Base-by-base conservation (phyloP, 2,329 filamentous ascomycete species). In the Nemania sp. region DNA sequence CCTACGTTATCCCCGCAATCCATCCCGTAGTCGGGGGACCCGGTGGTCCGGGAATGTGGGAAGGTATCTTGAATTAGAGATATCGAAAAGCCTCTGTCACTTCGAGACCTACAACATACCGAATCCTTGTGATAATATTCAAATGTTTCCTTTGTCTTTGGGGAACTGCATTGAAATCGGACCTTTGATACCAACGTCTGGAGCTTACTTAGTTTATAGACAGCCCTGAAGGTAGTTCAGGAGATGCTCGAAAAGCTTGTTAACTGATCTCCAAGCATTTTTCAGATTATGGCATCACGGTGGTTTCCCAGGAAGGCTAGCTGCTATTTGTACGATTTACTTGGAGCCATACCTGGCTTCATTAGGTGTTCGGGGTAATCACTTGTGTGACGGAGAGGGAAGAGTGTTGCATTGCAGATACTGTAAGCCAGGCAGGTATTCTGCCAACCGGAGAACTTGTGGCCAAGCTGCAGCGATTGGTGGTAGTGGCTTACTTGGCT, bases 31-130 rank as follows among this genome's bases (percentile, higher is more conserved):
- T 80, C 52, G 78, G 76, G 54, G 80, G 72, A 41, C 70, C 78
- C 26, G 76, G 77, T 37, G 82, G 81, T 30, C 80, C 82, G 33
- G 83, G 84, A 47, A 86, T 88, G 82, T 88, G 86, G 85, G 76
- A 81, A 54, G 82, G 80, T 50, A 83, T 88, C 59, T 73, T 88
- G 60, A 79, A 80, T 67, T 83, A 74, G 72, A 68, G 24, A 22
- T 44, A 42, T 54, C 49, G 33, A 46, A 49, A 56, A 52, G 39
- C 51, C 17, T 39, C 47, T 11, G 23, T 20, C 49, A 46, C 19
- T 41, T 48, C 28, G 14, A 55, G 41, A 47, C 30, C 23, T 52
- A 60, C 33, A 26, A 59, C 40, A 58, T 44, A 44, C 34, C 42
- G 49, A 49, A 51, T 54, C 58, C 59, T 63, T 68, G 66, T 68